Evolutionary conservation across 1,284 basidiomycete genomes (phyloP).

Genomic region (Rhodofomes roseus): DNA sequence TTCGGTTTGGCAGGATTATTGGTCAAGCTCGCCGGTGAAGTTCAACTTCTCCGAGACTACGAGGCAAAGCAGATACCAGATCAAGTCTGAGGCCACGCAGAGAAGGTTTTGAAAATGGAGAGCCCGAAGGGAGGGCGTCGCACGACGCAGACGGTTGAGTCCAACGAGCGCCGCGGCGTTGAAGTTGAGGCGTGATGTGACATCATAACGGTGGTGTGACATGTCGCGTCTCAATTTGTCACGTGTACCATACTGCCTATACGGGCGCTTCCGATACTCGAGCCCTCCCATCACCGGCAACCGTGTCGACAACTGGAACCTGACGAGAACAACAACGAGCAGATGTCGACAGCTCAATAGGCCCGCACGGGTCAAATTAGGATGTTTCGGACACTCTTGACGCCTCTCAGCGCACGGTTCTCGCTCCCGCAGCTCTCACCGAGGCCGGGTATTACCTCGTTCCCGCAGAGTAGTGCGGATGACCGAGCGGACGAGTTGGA

Average conservation of each 20-base stretch:
- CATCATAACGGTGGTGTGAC: background rate
- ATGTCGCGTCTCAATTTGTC: background rate
- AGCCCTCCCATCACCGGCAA: too few relatives aligned
- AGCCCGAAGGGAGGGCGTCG: too few relatives aligned
- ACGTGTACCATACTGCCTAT: background rate
- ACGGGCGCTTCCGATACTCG: background rate
- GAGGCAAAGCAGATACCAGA: background rate
- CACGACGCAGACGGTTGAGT: too few relatives aligned
- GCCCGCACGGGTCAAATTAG: background rate
- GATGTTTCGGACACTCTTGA: slow-evolving; percentile 34
- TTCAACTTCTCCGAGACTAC: background rate
- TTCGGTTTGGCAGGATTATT: too few relatives aligned
- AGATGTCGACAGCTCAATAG: slow-evolving; percentile 11
- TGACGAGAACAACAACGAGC: background rate
- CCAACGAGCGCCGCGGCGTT: too few relatives aligned
- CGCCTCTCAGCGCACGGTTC: slow-evolving; percentile 33
- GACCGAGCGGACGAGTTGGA: slow-evolving; percentile 40
- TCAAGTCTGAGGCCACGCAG: too few relatives aligned
- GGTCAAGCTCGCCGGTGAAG: background rate
- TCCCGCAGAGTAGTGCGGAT: slow-evolving; percentile 8
- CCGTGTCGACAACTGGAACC: background rate
- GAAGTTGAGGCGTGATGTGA: too few relatives aligned
- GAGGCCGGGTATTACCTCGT: slow-evolving; percentile 12
- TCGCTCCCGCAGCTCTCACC: slow-evolving; percentile 22
- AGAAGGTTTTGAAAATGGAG: too few relatives aligned